A percentile compares a stretch with the other conserved stretches of the same genome.
Conservation (phyloP, 257 asterid genomes). For the Gentiana macrophylla region DNA sequence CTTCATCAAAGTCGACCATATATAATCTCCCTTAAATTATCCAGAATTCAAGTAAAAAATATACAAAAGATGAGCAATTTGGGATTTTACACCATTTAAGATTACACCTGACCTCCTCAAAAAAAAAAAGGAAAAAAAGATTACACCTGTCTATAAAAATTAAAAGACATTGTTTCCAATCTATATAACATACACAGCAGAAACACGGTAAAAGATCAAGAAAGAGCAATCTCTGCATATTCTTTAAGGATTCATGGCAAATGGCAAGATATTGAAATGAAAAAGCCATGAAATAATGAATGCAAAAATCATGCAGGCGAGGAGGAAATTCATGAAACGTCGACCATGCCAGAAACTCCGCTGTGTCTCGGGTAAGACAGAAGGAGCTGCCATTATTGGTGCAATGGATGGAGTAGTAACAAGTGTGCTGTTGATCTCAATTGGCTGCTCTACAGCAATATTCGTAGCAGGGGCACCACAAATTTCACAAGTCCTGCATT, state of each 20-base stretch:
- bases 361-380: constrained; percentile 14
- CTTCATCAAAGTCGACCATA: too few relatives aligned
- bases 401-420: constrained; percentile 5
- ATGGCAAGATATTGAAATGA: constrained; percentile 33
- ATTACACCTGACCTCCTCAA: neutral
- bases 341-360: constrained; percentile 31
- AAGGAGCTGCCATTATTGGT: constrained; percentile 14
- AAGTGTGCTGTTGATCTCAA: constrained; percentile 14
- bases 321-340: constrained; percentile 37
- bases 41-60: too few relatives aligned
- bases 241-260: constrained; percentile 3
- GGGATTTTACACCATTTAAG: neutral
- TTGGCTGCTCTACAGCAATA: constrained; percentile 27
- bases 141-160: constrained; percentile 1
- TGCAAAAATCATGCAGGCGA: constrained; percentile 44
- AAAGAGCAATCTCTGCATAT: constrained; percentile 1
- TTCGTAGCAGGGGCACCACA: constrained; percentile 36
- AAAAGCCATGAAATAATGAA: constrained; percentile 47
- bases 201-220: neutral
- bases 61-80: neutral
- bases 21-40: too few relatives aligned
- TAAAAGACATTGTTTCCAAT: neutral
- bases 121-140: neutral
- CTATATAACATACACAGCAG: constrained; percentile 9
- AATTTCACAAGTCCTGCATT: constrained; percentile 40